Percentiles rank a stretch among this genome's conserved stretches.
These are phyloP conservation scores for Escovopsis sp. DNA, from an alignment of 2,329 filamentous ascomycete genomes.

Conservation along the genomic window DNA sequence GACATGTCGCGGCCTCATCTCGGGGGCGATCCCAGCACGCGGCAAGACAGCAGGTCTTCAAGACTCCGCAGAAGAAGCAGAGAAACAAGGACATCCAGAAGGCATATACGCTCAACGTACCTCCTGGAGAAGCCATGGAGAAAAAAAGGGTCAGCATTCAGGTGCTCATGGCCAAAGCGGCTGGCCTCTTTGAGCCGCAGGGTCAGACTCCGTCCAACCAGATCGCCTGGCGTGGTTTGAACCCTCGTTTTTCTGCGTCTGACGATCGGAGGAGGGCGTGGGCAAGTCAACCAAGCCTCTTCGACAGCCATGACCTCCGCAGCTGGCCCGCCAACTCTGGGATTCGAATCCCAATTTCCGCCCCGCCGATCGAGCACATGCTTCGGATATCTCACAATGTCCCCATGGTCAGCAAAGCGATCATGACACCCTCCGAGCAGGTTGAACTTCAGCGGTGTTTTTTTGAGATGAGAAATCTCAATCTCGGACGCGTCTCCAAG, in stretches of 20 bases:
- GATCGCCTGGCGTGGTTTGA: background rate
- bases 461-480: constrained; percentile 2
- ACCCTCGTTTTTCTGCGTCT: background rate
- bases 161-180: too few species aligned
- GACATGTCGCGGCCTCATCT: background rate
- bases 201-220: background rate
- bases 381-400: constrained; percentile 19
- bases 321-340: constrained; percentile 5
- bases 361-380: constrained; percentile 19
- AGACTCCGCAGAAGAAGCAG: too few species aligned
- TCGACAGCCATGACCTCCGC: constrained; percentile 1
- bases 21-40: too few species aligned
- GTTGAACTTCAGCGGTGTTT: background rate
- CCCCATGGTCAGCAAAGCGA: constrained; percentile 18
- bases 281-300: constrained; percentile 13
- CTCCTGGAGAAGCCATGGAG: background rate
- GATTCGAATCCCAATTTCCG: constrained; percentile 9
- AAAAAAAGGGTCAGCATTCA: too few species aligned
- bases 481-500: constrained; percentile 13
- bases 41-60: too few species aligned
- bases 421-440: constrained; percentile 22
- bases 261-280: constrained; percentile 5
- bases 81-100: too few species aligned
- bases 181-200: too few species aligned
- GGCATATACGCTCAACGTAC: background rate